phyloP scores from a whole-genome alignment of 306 rosid genomes.

The Ammopiptanthus mongolicus region DNA sequence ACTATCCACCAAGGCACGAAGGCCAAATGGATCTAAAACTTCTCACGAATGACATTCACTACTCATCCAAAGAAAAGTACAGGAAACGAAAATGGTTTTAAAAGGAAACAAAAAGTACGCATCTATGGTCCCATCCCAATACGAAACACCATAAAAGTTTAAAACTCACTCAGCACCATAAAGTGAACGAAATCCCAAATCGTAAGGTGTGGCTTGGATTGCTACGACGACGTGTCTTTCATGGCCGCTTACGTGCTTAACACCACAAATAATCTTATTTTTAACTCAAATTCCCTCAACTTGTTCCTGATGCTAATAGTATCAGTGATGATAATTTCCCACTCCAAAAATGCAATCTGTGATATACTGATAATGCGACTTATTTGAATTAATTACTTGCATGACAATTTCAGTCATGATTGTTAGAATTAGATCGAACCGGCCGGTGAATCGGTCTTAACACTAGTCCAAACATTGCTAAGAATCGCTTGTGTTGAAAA shows the following conservation, averaged over 20 bases:
- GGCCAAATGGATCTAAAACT: constrained; percentile 3
- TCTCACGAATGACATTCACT: background rate
- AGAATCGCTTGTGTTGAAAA: no score
- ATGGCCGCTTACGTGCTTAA: background rate
- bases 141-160: background rate
- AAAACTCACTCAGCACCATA: background rate
- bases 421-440: no score
- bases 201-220: constrained; percentile 8
- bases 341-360: no score
- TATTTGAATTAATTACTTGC: no score
- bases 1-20: background rate
- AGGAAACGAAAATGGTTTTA: background rate
- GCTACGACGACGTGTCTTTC: background rate
- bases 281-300: background rate
- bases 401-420: no score
- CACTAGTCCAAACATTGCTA: no score
- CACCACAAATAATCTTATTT: background rate
- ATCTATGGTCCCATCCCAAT: constrained; percentile 12
- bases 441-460: no score
- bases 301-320: no score
- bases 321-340: no score
- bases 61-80: background rate
- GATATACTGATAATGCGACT: no score
- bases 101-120: constrained; percentile 16
- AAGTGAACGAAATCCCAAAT: background rate